Conservation (phyloP, 2,329 filamentous ascomycete species). For the Aspergillus tanneri region DNA sequence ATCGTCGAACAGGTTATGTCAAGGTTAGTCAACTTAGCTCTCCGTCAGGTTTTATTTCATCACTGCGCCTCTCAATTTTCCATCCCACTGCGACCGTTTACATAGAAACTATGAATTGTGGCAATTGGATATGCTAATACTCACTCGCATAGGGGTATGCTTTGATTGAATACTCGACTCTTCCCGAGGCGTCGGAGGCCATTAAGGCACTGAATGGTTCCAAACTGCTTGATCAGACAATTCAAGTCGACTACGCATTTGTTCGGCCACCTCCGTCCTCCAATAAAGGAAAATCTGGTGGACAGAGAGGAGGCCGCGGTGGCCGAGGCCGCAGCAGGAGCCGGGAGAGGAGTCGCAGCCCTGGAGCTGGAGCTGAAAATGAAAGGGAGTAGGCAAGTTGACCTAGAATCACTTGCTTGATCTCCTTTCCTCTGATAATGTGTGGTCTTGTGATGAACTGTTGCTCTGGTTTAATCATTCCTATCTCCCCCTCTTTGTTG, state of each 20-base stretch:
- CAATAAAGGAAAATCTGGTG: slow-evolving; percentile 43
- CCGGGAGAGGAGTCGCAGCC: slow-evolving; percentile 48
- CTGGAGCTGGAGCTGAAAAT: slow-evolving; percentile 37
- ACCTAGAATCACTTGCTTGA: slow-evolving; percentile 2
- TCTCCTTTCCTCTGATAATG: slow-evolving; percentile 4
- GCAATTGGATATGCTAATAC: neutral
- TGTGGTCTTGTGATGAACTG: slow-evolving; percentile 7
- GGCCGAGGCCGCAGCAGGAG: slow-evolving; percentile 45
- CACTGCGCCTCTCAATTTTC: too few relatives aligned
- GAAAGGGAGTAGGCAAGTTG: slow-evolving; percentile 31
- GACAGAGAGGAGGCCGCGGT: slow-evolving; percentile 44
- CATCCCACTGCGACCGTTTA: too few relatives aligned
- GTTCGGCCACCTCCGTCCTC: slow-evolving; percentile 60
- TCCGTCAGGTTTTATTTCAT: neutral
- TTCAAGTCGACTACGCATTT: slow-evolving; percentile 65
- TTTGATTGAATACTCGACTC: slow-evolving; percentile 64
- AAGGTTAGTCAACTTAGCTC: slow-evolving; percentile 52
- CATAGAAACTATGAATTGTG: too few relatives aligned
- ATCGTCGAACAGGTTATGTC: slow-evolving; percentile 65
- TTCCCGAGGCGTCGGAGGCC: slow-evolving; percentile 62
- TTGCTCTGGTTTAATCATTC: slow-evolving; percentile 1
- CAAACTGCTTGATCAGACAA: slow-evolving; percentile 65
- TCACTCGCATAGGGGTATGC: slow-evolving; percentile 58
- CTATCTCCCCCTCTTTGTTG: slow-evolving; percentile 2
- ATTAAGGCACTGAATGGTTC: slow-evolving; percentile 61